A percentile compares a stretch with the other conserved stretches of the same genome.
Conservation (phyloP, 208 protist species). For the Leishmania amazonensis region DNA sequence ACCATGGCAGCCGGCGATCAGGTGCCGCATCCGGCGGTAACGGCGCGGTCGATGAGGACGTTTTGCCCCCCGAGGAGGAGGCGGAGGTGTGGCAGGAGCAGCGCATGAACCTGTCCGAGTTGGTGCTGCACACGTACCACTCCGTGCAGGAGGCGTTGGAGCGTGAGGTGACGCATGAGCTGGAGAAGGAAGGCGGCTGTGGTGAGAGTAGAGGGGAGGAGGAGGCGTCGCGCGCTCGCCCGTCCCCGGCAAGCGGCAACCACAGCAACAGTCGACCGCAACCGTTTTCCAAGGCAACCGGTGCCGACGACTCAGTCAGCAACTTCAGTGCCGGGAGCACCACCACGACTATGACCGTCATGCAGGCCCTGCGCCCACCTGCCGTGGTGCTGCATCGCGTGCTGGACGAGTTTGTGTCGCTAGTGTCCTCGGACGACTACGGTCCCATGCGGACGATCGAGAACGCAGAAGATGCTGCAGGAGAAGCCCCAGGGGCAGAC, state of each 20-base stretch:
- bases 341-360: conserved; percentile 6
- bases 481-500: background rate
- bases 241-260: background rate
- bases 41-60: conserved; percentile 22
- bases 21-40: conserved; percentile 7
- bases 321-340: conserved; percentile 18
- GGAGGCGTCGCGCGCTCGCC: background rate
- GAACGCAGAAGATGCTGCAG: background rate
- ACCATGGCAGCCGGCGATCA: background rate
- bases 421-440: conserved; percentile 78
- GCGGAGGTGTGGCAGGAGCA: conserved; percentile 28
- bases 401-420: conserved; percentile 76
- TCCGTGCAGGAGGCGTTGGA: conserved; percentile 17
- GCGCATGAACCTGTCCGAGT: conserved; percentile 46
- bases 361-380: conserved; percentile 26
- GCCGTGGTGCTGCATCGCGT: conserved; percentile 52
- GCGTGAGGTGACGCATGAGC: conserved; percentile 14
- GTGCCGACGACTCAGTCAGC: conserved; percentile 22
- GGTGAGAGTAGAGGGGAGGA: background rate
- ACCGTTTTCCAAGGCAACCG: background rate
- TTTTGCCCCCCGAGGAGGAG: conserved; percentile 27
- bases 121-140: conserved; percentile 52
- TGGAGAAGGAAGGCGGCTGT: background rate
- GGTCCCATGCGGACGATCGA: conserved; percentile 35
- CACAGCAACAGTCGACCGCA: conserved; percentile 1